Evolutionary conservation across 495 filamentous ascomycete genomes (phyloP), one percentile per base, ranked within the genome.

Genomic region (Tetracladium setigerum): DNA sequence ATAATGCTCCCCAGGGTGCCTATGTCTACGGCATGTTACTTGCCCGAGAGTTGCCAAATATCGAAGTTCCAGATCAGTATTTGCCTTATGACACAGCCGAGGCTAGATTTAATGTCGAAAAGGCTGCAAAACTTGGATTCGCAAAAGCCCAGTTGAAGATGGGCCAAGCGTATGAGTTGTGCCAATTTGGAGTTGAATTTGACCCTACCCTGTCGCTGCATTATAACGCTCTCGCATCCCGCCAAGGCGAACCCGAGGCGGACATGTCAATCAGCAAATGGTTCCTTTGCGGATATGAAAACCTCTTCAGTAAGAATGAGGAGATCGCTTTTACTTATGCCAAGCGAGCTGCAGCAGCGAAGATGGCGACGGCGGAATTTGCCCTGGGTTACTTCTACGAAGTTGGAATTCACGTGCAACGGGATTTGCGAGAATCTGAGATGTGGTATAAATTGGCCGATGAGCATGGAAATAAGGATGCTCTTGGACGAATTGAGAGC

Each of bases 211-310:
- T 95, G 41, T 96, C 91, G 4, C 65, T 98, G 48, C 92, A 98
- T 56, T 98, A 98, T 64, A 95, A 96, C 61, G 89, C 87, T 44
- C 74, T 98, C 34, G 94, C 92, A 15, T 84, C 92, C 4, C 81
- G 85, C 34, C 94, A 97, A 65, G 77, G 75, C 27, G 89, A 96
- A 56, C 67, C 86, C 0, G 92, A 97, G 58, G 92, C 91, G 0
- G 87, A 95, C 43, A 89, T 98, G 77, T 88, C 89, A 18, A 91
- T 98, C 49, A 96, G 90, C 60, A 94, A 96, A 65, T 98, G 92
- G 92, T 97, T 97, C 65, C 72, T 98, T 19, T 96, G 92, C 58
- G 92, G 92, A 7, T 87, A 89, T 53, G 90, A 97, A 60, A 80
- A 80, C 18, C 72, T 89, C 5, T 96, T 98, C 60, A 78, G 86